Base-by-base conservation (phyloP, 225 moss, liverwort and hornwort species). In the Bryum argenteum region DNA sequence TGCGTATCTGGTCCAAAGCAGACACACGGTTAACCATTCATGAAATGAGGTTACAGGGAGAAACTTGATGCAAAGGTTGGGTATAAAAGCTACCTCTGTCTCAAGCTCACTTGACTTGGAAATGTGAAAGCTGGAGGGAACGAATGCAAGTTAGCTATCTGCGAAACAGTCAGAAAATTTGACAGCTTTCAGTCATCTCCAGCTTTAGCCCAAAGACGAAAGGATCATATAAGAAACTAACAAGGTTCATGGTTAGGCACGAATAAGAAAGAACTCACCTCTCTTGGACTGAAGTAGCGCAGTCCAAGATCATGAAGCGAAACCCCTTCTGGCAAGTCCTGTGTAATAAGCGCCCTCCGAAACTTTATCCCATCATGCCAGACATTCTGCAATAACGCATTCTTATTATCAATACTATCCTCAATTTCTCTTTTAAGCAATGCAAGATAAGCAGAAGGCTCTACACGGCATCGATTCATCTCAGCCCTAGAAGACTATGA, bases 281-380 rank as follows among this genome's bases (percentile, higher is more conserved):
- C 98, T 85, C 92, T 81, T 59, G 98, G 94, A 66, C 94, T 91
- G 13, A 98, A 98, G 75, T 91, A 94, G 14, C 98, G 92, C 62
- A 98, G 77, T 43, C 80, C 89, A 71, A 98, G 85, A 52, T 71
- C 65, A 63, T 71, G 54, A 44, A 98, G 68, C 57, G 87, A 81
- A 33, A 88, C 71, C 21, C 92, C 94, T 64, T 82, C 65, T 43
- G 87, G 83, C 75, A 89, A 72, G 64, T 94, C 84, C 66, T 84
- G 75, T 21, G 84, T 22, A 26, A 61, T 58, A 40, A 88, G 82
- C 16, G 84, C 41, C 54, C 69, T 75, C 65, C 75, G 84, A 75
- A 84, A 84, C 53, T 76, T 76, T 20, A 40, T 75, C 76, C 58
- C 78, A 63, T 71, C 63, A 28, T 58, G 75, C 86, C 86, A 87